Evolutionary conservation across 768 basidiomycete species (phyloP).

Genomic region (Termitomyces sp.): DNA sequence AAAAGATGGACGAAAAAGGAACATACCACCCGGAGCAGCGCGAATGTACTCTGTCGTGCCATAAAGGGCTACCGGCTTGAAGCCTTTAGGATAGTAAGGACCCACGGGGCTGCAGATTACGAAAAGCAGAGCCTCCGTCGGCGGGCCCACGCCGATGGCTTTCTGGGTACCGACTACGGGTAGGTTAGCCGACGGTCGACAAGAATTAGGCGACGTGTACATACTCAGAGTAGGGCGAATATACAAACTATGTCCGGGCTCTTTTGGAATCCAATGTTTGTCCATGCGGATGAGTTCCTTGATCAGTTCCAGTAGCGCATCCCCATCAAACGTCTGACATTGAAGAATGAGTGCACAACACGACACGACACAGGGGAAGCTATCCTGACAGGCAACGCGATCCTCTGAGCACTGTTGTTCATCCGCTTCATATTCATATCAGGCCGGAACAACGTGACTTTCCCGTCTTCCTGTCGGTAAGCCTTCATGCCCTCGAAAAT

Average conservation of each 20-base stretch:
- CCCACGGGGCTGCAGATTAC: constrained; percentile 82
- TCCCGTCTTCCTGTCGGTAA: constrained; percentile 68
- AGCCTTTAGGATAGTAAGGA: constrained; percentile 81
- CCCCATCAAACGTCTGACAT: constrained; percentile 68
- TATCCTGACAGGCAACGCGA: constrained; percentile 63
- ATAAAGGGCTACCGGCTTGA: constrained; percentile 87
- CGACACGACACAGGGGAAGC: neutral
- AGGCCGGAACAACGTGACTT: constrained; percentile 82
- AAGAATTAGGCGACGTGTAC: neutral
- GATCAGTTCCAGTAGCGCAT: constrained; percentile 70
- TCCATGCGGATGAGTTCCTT: constrained; percentile 83
- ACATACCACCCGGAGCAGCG: constrained; percentile 77
- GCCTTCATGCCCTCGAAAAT: constrained; percentile 96
- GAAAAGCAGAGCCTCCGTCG: constrained; percentile 78
- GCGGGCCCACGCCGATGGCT: constrained; percentile 66
- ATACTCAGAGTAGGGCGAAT: constrained; percentile 74
- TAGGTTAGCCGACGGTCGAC: constrained; percentile 3
- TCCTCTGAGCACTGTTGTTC: constrained; percentile 75
- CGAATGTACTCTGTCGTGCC: constrained; percentile 82
- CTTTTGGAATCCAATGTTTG: constrained; percentile 85
- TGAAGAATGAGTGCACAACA: neutral
- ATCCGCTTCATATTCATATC: constrained; percentile 98
- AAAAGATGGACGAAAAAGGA: neutral
- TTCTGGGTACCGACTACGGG: constrained; percentile 70
- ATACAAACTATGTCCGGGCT: constrained; percentile 87